phyloP scores from a whole-genome alignment of 2,329 filamentous ascomycete genomes.

The Westerdykella aurantiaca region DNA sequence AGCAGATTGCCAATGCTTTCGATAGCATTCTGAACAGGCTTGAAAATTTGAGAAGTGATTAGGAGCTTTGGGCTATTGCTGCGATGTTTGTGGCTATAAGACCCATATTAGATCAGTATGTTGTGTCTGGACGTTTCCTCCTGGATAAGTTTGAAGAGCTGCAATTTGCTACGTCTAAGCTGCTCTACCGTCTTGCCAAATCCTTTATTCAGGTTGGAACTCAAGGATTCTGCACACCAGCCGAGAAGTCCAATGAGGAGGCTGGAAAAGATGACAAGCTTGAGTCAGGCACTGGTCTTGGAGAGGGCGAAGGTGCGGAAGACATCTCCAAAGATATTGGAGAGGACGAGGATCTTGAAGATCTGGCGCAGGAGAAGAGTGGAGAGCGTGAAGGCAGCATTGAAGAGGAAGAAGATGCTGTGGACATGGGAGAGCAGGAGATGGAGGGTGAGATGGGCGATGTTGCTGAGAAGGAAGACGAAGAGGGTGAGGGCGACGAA shows the following conservation, averaged over 20 bases:
- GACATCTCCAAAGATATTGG: slow-evolving; percentile 97
- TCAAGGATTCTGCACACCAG: slow-evolving; percentile 86
- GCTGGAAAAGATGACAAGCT: slow-evolving; percentile 69
- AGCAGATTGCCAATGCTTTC: slow-evolving; percentile 48
- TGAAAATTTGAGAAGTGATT: slow-evolving; percentile 38
- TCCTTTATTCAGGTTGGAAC: slow-evolving; percentile 72
- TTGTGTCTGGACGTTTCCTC: slow-evolving; percentile 54
- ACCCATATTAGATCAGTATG: slow-evolving; percentile 72
- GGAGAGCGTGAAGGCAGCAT: slow-evolving; percentile 57
- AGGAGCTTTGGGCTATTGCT: slow-evolving; percentile 43
- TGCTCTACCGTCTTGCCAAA: slow-evolving; percentile 69
- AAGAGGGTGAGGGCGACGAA: slow-evolving; percentile 50
- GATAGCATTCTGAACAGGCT: slow-evolving; percentile 43
- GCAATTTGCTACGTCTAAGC: slow-evolving; percentile 65
- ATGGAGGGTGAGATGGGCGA: slow-evolving; percentile 79
- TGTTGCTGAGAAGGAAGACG: slow-evolving; percentile 47
- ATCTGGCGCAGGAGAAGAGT: slow-evolving; percentile 80
- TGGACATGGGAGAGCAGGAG: slow-evolving; percentile 87
- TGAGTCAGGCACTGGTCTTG: slow-evolving; percentile 86
- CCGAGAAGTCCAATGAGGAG: slow-evolving; percentile 64
- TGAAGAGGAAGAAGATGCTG: slow-evolving; percentile 74
- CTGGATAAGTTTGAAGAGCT: slow-evolving; percentile 56
- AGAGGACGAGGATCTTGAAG: slow-evolving; percentile 86
- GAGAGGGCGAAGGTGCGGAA: slow-evolving; percentile 92
- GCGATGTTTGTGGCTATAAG: slow-evolving; percentile 57